Evolutionary conservation across 129 eudicot genomes (phyloP).

Genomic region (Mikania micrantha): DNA sequence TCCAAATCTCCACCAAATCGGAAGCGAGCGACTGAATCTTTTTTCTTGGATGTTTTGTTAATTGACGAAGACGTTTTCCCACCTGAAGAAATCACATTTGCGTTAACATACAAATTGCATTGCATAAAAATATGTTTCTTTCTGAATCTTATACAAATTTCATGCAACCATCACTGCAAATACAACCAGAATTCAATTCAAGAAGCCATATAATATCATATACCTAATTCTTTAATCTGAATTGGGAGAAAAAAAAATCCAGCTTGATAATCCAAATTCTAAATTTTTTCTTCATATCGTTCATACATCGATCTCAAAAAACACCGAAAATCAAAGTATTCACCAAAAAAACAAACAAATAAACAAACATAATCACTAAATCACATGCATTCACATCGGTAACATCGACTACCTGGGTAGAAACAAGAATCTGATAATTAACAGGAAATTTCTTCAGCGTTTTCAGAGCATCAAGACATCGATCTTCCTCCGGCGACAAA

Average conservation of each 20-base stretch:
- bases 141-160: not conserved
- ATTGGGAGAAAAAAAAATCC: not conserved
- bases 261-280: not conserved
- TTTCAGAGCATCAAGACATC: slow-evolving; percentile 66
- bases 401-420: slow-evolving; percentile 52
- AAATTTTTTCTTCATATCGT: not conserved
- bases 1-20: slow-evolving; percentile 70
- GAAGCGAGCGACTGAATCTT: slow-evolving; percentile 64
- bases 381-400: slow-evolving; percentile 1
- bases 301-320: not conserved
- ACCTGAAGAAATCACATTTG: slow-evolving; percentile 35
- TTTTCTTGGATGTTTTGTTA: slow-evolving; percentile 75
- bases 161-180: not conserved
- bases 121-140: not conserved
- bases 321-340: not conserved
- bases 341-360: not conserved
- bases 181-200: not conserved
- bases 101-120: not conserved
- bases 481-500: slow-evolving; percentile 61
- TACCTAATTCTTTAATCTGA: not conserved
- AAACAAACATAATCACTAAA: too few relatives aligned
- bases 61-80: slow-evolving; percentile 71
- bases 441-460: slow-evolving; percentile 68
- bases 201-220: not conserved
- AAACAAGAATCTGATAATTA: slow-evolving; percentile 66